Evolutionary conservation across 2,329 filamentous ascomycete genomes (phyloP), one percentile per base, ranked within the genome.

Genomic region (Cyclaneusma minus): DNA sequence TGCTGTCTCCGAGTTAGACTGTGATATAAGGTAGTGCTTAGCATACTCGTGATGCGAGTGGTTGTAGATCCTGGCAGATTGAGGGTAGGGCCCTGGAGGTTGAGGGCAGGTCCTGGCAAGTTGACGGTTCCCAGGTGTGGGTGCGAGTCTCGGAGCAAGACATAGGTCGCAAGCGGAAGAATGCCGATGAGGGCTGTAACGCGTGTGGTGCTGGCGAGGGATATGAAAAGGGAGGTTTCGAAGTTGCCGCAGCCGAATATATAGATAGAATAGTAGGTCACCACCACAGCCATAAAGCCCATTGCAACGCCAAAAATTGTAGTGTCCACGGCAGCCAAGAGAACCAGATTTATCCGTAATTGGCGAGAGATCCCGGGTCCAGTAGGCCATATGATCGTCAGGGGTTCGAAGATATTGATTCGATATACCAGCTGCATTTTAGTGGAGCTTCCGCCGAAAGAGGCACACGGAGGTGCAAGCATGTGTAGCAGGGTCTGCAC

Each of bases 211-310:
- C 83, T 93, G 26, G 83, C 61, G n/a, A 78, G 58, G 1, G 81
- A 87, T 28, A 93, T 67, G 48, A 84, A 94, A 10, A 72, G 61
- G 22, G 79, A 82, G 8, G 77, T 78, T 48, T 93, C 77, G 30
- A 82, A 63, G 20, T 74, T 84, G 24, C 69, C 67, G 87, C 89
- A 95, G 28, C 65, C 60, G 45, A 93, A 95, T 39, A 72, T 66
- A 41, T 68, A 77, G 37, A 81, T 75, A 13, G 72, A 72, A 52
- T 95, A 98, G 29, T 93, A 67, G 29, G 95, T 63, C 12, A 89
- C 62, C n/a, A n/a, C n/a, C 18, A 94, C 73, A n/a, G 75, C 70
- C 34, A 82, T 72, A 0, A 73, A 68, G 24, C 85, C 82, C 63
- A 94, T 80, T 6, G 76, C 73, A 0, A 84, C 67, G 13, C 82